Percentiles rank a stretch among this genome's conserved stretches.
Conservation (phyloP, 2,329 filamentous ascomycete genomes). For the Sclerotinia sclerotiorum region DNA sequence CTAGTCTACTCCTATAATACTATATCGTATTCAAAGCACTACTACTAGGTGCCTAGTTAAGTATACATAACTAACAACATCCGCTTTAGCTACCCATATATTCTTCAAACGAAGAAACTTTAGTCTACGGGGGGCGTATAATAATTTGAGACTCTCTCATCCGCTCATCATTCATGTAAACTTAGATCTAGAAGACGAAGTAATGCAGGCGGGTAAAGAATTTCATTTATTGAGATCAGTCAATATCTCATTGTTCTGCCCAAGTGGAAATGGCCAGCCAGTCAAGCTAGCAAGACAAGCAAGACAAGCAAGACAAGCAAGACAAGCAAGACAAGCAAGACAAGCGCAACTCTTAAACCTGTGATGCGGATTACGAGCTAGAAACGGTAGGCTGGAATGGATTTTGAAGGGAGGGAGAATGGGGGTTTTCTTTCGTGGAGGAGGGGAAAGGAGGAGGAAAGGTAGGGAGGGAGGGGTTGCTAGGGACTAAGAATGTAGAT, state of each 20-base stretch:
- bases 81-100: not conserved
- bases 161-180: not conserved
- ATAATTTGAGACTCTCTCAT: not conserved
- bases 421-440: not conserved
- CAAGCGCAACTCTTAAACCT: too few species aligned
- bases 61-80: too few species aligned
- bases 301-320: too few species aligned
- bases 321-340: too few species aligned
- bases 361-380: not conserved
- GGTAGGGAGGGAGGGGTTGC: too few species aligned
- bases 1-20: not conserved
- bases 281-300: too few species aligned
- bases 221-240: not conserved
- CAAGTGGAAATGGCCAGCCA: too few species aligned
- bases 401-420: not conserved
- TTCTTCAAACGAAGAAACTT: too few species aligned
- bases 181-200: not conserved
- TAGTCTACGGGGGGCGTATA: too few species aligned
- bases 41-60: too few species aligned
- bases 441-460: too few species aligned
- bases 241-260: not conserved
- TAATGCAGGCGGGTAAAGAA: not conserved
- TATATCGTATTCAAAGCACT: too few species aligned
- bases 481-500: not conserved
- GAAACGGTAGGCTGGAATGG: not conserved